Conservation (phyloP, 192 early-diverging fungal genomes). For the Podochytrium sp. region DNA sequence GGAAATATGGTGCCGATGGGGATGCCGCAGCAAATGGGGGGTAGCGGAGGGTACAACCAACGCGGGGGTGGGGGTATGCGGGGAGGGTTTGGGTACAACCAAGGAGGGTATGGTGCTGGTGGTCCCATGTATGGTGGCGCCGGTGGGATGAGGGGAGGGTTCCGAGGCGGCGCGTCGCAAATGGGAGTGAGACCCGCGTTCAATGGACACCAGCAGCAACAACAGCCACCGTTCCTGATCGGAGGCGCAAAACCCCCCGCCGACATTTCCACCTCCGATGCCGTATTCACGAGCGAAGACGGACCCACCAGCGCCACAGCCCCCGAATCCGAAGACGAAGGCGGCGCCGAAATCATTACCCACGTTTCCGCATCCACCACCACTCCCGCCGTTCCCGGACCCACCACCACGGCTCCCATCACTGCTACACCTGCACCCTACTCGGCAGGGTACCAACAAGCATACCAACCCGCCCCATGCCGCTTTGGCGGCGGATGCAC, state of each 20-base stretch:
- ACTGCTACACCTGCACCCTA: not conserved
- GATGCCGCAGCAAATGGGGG: not conserved
- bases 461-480: conserved; percentile 27
- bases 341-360: conserved; percentile 5
- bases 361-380: not conserved
- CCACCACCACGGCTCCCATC: not conserved
- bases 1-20: not conserved
- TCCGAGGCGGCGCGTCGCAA: not conserved
- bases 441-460: not conserved
- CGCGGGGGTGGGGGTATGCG: not conserved
- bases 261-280: not conserved
- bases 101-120: no score
- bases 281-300: not conserved
- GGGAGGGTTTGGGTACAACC: not conserved
- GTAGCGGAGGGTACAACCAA: not conserved
- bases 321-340: not conserved
- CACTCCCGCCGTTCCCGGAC: not conserved
- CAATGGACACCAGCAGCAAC: not conserved
- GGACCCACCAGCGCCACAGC: not conserved
- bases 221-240: not conserved
- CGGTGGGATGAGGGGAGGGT: not conserved
- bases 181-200: not conserved
- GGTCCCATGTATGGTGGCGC: not conserved
- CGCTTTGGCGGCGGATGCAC: conserved; percentile 41
- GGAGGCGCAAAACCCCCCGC: not conserved